phyloP scores from a whole-genome alignment of 2,329 filamentous ascomycete species.

The Paracamarosporium sp. region DNA sequence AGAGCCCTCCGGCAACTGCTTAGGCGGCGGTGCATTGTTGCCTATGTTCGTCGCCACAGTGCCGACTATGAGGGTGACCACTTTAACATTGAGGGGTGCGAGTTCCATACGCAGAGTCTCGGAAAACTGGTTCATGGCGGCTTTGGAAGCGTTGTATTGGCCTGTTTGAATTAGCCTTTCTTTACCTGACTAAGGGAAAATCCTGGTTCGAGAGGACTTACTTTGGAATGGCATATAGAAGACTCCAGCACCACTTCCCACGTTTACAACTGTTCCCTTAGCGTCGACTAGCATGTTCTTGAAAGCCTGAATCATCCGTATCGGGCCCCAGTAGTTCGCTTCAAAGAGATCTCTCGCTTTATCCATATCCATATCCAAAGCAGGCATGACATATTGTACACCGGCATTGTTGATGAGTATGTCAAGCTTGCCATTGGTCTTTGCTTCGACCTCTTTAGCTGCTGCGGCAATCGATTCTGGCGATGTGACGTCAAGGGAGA shows the following conservation, averaged over 20 bases:
- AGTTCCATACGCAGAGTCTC: conserved; percentile 26
- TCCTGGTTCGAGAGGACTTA: not conserved
- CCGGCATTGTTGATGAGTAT: conserved; percentile 55
- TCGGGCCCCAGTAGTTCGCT: conserved; percentile 50
- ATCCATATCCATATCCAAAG: conserved; percentile 30
- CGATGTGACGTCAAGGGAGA: conserved; percentile 18
- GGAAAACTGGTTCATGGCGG: conserved; percentile 37
- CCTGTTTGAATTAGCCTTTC: not conserved
- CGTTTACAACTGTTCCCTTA: conserved; percentile 20
- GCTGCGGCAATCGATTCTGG: conserved; percentile 11
- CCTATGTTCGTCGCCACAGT: conserved; percentile 11
- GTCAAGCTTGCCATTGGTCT: conserved; percentile 20
- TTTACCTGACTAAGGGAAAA: not conserved
- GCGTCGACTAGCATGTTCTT: conserved; percentile 21
- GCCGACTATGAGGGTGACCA: conserved; percentile 22
- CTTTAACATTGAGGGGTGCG: conserved; percentile 20
- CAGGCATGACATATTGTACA: conserved; percentile 39
- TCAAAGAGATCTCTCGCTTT: conserved; percentile 21
- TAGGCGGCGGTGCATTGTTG: not conserved
- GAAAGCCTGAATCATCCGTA: conserved; percentile 50
- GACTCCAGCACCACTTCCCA: conserved; percentile 9
- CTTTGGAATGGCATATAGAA: conserved; percentile 5
- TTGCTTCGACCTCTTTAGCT: not conserved
- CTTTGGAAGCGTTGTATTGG: conserved; percentile 44
- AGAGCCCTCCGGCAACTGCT: not conserved